Base-by-base conservation (phyloP, 371 early-diverging fungal genomes). In the Saksenaea vasiformis region DNA sequence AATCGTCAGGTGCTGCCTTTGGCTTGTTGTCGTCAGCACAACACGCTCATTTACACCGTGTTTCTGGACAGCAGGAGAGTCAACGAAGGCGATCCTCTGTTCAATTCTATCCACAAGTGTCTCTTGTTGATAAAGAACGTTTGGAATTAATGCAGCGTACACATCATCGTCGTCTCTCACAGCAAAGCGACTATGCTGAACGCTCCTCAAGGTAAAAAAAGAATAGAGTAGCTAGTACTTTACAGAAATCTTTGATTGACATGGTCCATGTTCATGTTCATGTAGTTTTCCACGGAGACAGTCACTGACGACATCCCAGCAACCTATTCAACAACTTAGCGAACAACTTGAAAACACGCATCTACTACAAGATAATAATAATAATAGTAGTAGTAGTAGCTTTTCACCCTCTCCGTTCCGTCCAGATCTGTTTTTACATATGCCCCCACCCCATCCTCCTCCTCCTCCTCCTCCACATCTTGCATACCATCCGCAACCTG, bases 1-100 rank as follows among this genome's bases (percentile, higher is more conserved):
- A 78, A 60, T 82, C 83, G 0, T 79, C 79, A 2, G 83, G 83
- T 1, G 82, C 82, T 5, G 82, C 82, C 0, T 72, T 81, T 65
- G 73, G 75, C 3, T 44, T 78, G 31, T 54, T 81, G 35, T 76
- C 81, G 13, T 69, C 76, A 13, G 54, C 68, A 2, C 78, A 81
- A 39, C 71, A 65, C 34, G 68, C 65, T 4, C 67, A 68, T 53
- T 37, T 72, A 15, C 67, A 71, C 22, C 75, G 75, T 44, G 73
- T 64, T 11, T 73, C 78, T 10, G 69, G 72, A 38, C 71, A 70
- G 17, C 65, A 66, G 44, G 62, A 56, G 13, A 68, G 71, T 59
- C 64, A 66, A 31, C 73, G 72, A 15, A 63, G 74, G 13, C 56
- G 70, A 7, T 70, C 74, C 1, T 65, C 71, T 5, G 64, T 64